These are phyloP conservation scores for Phaeotremella skinneri DNA, from an alignment of 768 basidiomycete genomes.

Conservation along the genomic window DNA sequence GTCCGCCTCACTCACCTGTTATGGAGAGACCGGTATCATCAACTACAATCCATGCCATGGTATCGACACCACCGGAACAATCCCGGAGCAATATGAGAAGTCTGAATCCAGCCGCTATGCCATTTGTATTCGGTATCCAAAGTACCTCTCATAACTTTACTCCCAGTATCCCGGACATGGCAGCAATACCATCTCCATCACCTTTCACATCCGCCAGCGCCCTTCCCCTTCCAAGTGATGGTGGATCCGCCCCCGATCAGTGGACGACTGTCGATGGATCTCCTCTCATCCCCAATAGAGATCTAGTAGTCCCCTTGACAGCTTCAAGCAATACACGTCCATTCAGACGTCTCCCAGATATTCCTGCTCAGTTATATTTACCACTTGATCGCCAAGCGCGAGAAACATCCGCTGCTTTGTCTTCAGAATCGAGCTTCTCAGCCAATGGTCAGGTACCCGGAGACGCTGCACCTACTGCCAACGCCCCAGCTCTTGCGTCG, in stretches of 20 bases:
- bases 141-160: background rate
- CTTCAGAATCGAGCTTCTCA: background rate
- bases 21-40: no score
- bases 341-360: background rate
- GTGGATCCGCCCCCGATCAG: background rate
- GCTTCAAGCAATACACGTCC: background rate
- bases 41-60: no score
- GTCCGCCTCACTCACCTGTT: no score
- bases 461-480: no score
- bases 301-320: background rate
- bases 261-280: constrained; percentile 18
- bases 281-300: constrained; percentile 15
- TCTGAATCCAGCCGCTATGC: background rate
- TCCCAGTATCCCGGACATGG: background rate
- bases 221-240: background rate
- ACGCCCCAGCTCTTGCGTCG: constrained; percentile 5
- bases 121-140: background rate
- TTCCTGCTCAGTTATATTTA: background rate
- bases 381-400: background rate
- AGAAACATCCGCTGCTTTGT: background rate
- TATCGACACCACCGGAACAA: background rate
- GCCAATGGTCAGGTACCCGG: background rate
- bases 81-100: background rate
- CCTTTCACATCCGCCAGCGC: background rate
- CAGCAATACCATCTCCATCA: background rate